These are phyloP conservation scores for Trametes sp. DNA, from an alignment of 1,284 basidiomycete species.

Conservation along the genomic window DNA sequence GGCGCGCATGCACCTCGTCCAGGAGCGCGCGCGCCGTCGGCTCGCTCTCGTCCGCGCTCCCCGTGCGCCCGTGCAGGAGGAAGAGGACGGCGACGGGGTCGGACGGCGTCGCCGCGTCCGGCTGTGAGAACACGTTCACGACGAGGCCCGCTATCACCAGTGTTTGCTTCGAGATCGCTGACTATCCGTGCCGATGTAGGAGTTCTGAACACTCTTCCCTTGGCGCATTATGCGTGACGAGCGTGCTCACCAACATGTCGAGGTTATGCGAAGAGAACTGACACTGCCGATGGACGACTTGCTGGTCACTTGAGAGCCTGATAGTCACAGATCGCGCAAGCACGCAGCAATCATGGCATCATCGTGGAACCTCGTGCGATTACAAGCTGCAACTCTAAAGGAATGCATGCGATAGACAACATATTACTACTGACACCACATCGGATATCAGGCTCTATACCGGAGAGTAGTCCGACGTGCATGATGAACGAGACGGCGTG, in stretches of 20 bases:
- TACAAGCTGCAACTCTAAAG: conserved; percentile 33
- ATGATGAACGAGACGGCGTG: conserved; percentile 11
- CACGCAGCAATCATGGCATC: conserved; percentile 7
- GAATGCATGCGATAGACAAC: conserved; percentile 29
- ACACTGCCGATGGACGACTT: too few relatives aligned
- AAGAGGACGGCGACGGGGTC: conserved; percentile 59
- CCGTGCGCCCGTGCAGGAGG: conserved; percentile 65
- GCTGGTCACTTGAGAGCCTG: too few relatives aligned
- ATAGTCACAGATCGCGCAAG: not conserved
- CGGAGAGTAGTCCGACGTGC: conserved; percentile 22
- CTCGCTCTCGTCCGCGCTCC: conserved; percentile 40
- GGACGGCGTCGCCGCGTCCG: conserved; percentile 23
- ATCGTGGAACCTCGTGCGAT: conserved; percentile 10
- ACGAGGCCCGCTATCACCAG: conserved; percentile 53
- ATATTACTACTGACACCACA: conserved; percentile 30
- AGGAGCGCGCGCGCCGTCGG: conserved; percentile 42
- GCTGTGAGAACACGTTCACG: conserved; percentile 38
- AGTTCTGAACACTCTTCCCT: not conserved
- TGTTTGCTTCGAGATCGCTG: conserved; percentile 38
- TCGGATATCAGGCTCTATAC: conserved; percentile 28
- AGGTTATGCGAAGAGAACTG: too few relatives aligned
- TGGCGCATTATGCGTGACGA: not conserved
- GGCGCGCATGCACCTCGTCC: conserved; percentile 36
- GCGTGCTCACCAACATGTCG: not conserved
- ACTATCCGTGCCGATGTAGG: not conserved